These are phyloP conservation scores for Penicillium flavigenum DNA, from an alignment of 495 filamentous ascomycete species.

Conservation along the genomic window DNA sequence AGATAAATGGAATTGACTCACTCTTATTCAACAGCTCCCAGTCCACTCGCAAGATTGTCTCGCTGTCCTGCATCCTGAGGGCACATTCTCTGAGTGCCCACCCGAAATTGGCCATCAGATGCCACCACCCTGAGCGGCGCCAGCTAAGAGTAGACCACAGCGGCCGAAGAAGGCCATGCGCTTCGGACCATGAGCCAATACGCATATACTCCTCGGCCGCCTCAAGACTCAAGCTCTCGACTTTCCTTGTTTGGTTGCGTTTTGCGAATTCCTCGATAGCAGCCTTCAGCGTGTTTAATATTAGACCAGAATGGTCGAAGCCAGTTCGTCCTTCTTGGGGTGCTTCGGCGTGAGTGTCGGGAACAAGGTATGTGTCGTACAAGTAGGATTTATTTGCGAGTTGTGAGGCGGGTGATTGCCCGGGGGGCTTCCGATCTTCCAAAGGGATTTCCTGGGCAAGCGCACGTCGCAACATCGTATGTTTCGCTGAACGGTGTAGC, in stretches of 20 bases:
- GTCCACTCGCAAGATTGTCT: constrained; percentile 70
- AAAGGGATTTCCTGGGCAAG: constrained; percentile 68
- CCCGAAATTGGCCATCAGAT: constrained; percentile 67
- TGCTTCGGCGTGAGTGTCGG: constrained; percentile 69
- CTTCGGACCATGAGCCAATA: constrained; percentile 60
- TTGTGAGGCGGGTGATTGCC: constrained; percentile 64
- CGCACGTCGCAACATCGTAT: constrained; percentile 56
- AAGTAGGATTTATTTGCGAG: constrained; percentile 64
- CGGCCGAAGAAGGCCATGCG: constrained; percentile 64
- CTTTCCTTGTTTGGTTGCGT: constrained; percentile 60
- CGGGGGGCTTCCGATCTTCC: constrained; percentile 68
- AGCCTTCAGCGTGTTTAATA: constrained; percentile 57
- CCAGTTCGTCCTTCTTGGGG: constrained; percentile 52
- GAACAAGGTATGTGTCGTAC: constrained; percentile 86
- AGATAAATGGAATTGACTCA: constrained; percentile 37
- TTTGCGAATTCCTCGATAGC: constrained; percentile 65
- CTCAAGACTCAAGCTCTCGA: constrained; percentile 68
- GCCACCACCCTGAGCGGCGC: constrained; percentile 79
- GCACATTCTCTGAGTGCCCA: constrained; percentile 77
- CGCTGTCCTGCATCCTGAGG: constrained; percentile 56
- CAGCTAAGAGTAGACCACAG: constrained; percentile 73
- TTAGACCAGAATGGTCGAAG: constrained; percentile 63
- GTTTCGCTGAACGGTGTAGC: constrained; percentile 67
- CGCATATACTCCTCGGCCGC: constrained; percentile 66
- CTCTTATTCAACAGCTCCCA: constrained; percentile 77